These are phyloP conservation scores for Quercus dentata DNA, from an alignment of 306 rosid genomes.

Conservation along the genomic window DNA sequence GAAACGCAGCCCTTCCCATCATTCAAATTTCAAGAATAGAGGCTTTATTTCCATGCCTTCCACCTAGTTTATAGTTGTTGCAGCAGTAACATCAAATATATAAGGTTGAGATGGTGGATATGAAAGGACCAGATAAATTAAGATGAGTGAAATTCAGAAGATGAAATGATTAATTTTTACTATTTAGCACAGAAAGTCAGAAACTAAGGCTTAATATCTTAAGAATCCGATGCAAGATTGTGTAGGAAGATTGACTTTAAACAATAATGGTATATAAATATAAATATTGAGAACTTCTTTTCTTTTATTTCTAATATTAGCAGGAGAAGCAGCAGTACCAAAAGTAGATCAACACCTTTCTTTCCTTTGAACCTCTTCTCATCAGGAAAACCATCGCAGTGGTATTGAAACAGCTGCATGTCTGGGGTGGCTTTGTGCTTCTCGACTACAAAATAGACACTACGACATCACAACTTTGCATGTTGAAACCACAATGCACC, in stretches of 20 bases:
- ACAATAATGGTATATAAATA: not conserved
- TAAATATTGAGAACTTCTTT: not conserved
- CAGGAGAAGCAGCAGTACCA: not conserved
- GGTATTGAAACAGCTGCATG: slow-evolving; percentile 77
- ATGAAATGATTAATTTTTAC: not conserved
- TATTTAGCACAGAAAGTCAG: not conserved
- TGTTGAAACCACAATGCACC: slow-evolving; percentile 86
- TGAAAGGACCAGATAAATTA: not conserved
- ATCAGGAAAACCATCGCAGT: slow-evolving; percentile 68
- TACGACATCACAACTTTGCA: slow-evolving; percentile 64
- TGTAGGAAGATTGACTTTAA: not conserved
- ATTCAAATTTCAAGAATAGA: not conserved
- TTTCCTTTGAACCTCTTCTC: slow-evolving; percentile 80
- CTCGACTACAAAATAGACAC: slow-evolving; percentile 86
- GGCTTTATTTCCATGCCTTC: too few species aligned
- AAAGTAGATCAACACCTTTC: slow-evolving; percentile 52
- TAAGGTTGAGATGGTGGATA: not conserved
- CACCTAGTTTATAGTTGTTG: not conserved
- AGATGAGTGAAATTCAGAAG: not conserved
- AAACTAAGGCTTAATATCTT: not conserved
- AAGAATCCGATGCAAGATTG: not conserved
- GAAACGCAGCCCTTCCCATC: not conserved
- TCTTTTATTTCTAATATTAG: not conserved
- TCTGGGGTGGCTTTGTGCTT: slow-evolving; percentile 94
- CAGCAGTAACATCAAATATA: not conserved